Conservation (phyloP, 768 basidiomycete species). For the Rhizopogon rudus region DNA sequence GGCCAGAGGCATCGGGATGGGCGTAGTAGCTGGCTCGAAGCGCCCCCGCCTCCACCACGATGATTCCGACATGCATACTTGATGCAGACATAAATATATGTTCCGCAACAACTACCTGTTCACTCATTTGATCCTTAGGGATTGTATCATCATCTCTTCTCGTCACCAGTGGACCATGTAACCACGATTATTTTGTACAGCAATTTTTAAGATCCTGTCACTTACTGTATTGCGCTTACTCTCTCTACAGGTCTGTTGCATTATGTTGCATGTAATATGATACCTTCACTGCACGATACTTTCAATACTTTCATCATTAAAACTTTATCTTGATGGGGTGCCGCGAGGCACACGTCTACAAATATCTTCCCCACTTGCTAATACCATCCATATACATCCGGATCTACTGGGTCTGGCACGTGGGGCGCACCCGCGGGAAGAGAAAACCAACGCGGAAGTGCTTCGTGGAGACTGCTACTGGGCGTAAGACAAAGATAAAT, state of each 20-base stretch:
- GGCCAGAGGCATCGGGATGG: conserved; percentile 66
- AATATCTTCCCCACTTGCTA: background rate
- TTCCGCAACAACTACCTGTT: background rate
- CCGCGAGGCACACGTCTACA: background rate
- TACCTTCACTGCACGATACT: conserved; percentile 26
- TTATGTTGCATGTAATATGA: conserved; percentile 35
- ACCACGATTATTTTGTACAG: conserved; percentile 15
- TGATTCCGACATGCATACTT: conserved; percentile 39
- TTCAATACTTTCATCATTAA: conserved; percentile 10
- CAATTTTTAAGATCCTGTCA: conserved; percentile 25
- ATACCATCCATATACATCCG: background rate
- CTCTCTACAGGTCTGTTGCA: conserved; percentile 25
- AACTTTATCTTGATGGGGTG: conserved; percentile 1
- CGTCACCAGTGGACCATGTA: conserved; percentile 13
- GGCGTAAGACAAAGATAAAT: conserved; percentile 16
- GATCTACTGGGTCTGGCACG: background rate
- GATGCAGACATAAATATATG: conserved; percentile 14
- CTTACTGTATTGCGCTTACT: conserved; percentile 25
- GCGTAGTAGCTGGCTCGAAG: conserved; percentile 31
- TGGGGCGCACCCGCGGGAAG: conserved; percentile 18
- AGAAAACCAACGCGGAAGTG: conserved; percentile 19
- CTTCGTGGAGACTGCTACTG: conserved; percentile 10
- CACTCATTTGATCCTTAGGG: conserved; percentile 1
- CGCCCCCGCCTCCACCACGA: conserved; percentile 47
- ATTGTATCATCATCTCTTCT: background rate